Evolutionary conservation across 2,329 filamentous ascomycete genomes (phyloP).

Genomic region (Beauveria varroae): DNA sequence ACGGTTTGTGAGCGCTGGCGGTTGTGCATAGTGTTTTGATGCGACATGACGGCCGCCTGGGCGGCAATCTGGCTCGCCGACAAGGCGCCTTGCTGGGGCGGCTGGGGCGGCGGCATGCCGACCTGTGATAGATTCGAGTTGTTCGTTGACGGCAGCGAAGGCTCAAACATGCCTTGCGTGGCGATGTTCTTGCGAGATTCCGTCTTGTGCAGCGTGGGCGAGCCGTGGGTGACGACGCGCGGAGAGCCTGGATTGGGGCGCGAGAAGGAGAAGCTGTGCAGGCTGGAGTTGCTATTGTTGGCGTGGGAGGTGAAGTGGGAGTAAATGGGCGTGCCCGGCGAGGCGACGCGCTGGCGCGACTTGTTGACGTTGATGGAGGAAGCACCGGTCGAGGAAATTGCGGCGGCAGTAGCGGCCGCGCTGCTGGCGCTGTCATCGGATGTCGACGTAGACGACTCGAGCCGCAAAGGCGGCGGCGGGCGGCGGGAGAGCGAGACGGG

Average conservation of each 20-base stretch:
- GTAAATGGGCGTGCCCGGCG: slow-evolving; percentile 39
- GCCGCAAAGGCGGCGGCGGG: slow-evolving; percentile 26
- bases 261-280: slow-evolving; percentile 52
- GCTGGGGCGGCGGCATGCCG: slow-evolving; percentile 39
- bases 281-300: slow-evolving; percentile 39
- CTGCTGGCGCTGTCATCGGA: slow-evolving; percentile 1
- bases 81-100: slow-evolving; percentile 25
- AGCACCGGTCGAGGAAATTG: slow-evolving; percentile 18
- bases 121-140: slow-evolving; percentile 47
- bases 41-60: slow-evolving; percentile 66
- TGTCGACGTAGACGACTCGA: slow-evolving; percentile 19
- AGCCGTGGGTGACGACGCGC: slow-evolving; percentile 21
- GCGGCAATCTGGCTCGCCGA: slow-evolving; percentile 73
- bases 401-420: slow-evolving; percentile 16
- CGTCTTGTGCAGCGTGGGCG: slow-evolving; percentile 26
- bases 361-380: slow-evolving; percentile 38
- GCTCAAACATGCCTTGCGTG: slow-evolving; percentile 70
- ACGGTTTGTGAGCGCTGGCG: slow-evolving; percentile 70
- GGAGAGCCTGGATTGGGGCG: slow-evolving; percentile 36
- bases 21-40: slow-evolving; percentile 42
- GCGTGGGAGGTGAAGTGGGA: slow-evolving; percentile 38
- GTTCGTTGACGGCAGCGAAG: slow-evolving; percentile 57
- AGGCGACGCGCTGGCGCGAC: slow-evolving; percentile 31
- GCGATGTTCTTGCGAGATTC: slow-evolving; percentile 62
- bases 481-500: slow-evolving; percentile 20